These are phyloP conservation scores for Cynanchum wilfordii DNA, from an alignment of 257 asterid species.

Conservation along the genomic window DNA sequence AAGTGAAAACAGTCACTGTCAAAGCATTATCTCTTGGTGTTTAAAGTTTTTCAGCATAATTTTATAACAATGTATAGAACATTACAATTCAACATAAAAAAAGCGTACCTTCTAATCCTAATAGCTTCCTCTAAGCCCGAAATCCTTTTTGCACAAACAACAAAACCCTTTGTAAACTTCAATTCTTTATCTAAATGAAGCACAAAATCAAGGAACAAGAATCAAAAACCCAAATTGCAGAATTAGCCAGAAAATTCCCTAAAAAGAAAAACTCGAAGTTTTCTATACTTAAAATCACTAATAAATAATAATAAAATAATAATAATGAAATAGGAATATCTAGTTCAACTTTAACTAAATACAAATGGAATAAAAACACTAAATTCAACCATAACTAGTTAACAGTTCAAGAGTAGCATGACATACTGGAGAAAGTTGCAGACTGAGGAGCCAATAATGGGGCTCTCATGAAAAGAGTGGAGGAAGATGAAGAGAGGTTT, in stretches of 20 bases:
- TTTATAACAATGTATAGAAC: neutral
- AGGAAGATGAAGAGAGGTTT: constrained; percentile 27
- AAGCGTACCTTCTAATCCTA: constrained; percentile 59
- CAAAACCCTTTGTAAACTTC: constrained; percentile 30
- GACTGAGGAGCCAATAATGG: constrained; percentile 25
- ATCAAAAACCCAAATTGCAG: constrained; percentile 7
- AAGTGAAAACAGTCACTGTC: neutral
- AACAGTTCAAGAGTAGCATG: constrained; percentile 13
- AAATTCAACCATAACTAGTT: neutral
- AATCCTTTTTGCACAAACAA: constrained; percentile 57
- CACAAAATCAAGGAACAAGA: constrained; percentile 19
- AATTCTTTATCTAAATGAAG: constrained; percentile 32
- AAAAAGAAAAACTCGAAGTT: neutral
- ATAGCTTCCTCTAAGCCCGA: constrained; percentile 91
- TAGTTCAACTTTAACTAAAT: neutral
- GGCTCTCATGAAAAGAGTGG: constrained; percentile 36
- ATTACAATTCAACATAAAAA: neutral
- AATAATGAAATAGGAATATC: neutral
- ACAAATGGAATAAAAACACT: neutral
- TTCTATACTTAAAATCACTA: neutral
- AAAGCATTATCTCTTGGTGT: neutral
- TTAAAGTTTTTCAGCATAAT: neutral
- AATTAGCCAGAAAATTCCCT: neutral
- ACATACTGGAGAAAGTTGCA: constrained; percentile 34
- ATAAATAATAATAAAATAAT: neutral